Conservation (phyloP, 164 flowering plant species). For the Paratinospora sagittata region DNA sequence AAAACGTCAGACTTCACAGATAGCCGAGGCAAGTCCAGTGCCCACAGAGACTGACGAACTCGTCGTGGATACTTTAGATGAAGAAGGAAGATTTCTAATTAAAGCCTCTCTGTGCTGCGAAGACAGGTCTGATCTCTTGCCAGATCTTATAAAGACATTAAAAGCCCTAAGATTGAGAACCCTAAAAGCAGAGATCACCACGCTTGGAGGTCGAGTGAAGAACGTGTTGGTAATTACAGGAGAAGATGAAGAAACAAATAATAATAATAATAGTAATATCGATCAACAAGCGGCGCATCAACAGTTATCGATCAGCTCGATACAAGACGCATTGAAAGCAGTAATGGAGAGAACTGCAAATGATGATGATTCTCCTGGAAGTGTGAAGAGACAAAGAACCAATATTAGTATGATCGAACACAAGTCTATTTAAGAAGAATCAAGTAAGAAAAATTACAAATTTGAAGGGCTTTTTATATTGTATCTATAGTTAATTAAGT, state of each 20-base stretch:
- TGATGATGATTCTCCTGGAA: constrained; percentile 59
- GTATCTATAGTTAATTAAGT: background rate
- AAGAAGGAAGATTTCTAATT: constrained; percentile 64
- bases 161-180: constrained; percentile 69
- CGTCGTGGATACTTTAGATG: constrained; percentile 60
- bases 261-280: too few relatives aligned
- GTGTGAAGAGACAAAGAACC: constrained; percentile 70
- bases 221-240: constrained; percentile 68
- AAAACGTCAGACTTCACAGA: constrained; percentile 73
- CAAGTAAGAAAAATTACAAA: background rate
- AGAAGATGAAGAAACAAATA: constrained; percentile 34
- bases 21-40: constrained; percentile 65
- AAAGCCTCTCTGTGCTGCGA: constrained; percentile 92
- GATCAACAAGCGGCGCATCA: constrained; percentile 30
- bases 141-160: constrained; percentile 78
- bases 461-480: too few relatives aligned
- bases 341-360: constrained; percentile 63
- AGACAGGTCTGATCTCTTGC: constrained; percentile 78
- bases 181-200: constrained; percentile 86
- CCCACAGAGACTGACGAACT: constrained; percentile 87
- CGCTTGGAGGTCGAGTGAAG: constrained; percentile 82
- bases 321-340: constrained; percentile 70
- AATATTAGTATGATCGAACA: constrained; percentile 44
- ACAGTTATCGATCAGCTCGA: constrained; percentile 39
- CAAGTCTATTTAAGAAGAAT: constrained; percentile 33